Evolutionary conservation across 2,329 filamentous ascomycete genomes (phyloP).

Genomic region (Colletotrichum sp.): DNA sequence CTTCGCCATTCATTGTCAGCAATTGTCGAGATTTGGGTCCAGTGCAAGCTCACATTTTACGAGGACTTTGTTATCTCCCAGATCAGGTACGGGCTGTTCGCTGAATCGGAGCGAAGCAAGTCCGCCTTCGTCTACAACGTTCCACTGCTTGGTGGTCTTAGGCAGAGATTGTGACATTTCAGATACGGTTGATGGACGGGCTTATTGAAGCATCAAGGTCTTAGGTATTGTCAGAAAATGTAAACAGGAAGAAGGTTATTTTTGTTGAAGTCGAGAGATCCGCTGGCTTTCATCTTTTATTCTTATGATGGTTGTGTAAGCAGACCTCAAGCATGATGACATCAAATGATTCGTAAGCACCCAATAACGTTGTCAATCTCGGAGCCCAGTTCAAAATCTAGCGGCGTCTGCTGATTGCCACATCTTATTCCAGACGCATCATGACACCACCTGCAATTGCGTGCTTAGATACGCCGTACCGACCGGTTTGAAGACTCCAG

Average conservation of each 20-base stretch:
- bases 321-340: not conserved
- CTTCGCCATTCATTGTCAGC: slow-evolving; percentile 51
- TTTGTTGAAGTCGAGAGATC: not conserved
- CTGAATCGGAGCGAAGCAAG: not conserved
- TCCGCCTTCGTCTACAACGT: not conserved
- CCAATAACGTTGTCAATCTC: not conserved
- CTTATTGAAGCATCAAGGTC: no score
- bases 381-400: not conserved
- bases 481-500: not conserved
- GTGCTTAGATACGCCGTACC: not conserved
- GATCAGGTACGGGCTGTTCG: not conserved
- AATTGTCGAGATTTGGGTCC: slow-evolving; percentile 41
- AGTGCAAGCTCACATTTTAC: not conserved
- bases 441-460: not conserved
- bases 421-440: not conserved
- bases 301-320: not conserved
- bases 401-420: not conserved
- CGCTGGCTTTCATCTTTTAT: not conserved
- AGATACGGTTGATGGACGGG: not conserved
- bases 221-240: not conserved
- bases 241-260: not conserved
- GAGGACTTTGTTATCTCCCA: slow-evolving; percentile 15
- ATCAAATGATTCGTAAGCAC: not conserved
- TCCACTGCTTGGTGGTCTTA: not conserved
- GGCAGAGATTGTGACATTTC: not conserved